These are phyloP conservation scores for Lagenaria siceraria DNA, from an alignment of 306 rosid genomes.

Conservation along the genomic window DNA sequence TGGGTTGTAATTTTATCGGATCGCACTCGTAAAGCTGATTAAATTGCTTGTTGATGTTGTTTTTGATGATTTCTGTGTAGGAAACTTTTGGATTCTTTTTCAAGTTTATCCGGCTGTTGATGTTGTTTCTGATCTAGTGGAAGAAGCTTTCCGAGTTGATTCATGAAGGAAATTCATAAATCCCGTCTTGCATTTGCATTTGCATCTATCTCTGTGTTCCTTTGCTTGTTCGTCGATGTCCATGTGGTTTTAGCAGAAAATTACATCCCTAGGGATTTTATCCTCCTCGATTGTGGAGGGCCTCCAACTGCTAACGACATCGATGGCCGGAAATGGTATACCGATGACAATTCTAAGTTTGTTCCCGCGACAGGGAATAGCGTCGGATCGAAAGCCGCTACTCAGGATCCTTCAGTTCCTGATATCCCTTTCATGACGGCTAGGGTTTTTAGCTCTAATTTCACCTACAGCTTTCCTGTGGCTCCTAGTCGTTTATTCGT, in stretches of 20 bases:
- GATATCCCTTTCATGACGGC: slow-evolving; percentile 59
- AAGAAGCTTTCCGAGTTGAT: not conserved
- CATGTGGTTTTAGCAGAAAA: slow-evolving; percentile 27
- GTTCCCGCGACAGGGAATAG: slow-evolving; percentile 24
- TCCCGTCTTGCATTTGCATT: slow-evolving; percentile 1
- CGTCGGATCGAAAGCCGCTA: slow-evolving; percentile 24
- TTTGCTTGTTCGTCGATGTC: slow-evolving; percentile 23
- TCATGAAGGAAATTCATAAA: slow-evolving; percentile 22
- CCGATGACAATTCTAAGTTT: slow-evolving; percentile 56
- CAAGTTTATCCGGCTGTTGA: not conserved
- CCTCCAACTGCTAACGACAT: slow-evolving; percentile 31
- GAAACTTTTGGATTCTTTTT: not conserved
- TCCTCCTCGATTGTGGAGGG: slow-evolving; percentile 72
- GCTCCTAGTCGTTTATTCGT: slow-evolving; percentile 62
- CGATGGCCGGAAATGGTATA: slow-evolving; percentile 50
- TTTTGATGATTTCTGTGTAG: not conserved
- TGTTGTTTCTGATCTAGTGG: not conserved
- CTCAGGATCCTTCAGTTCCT: slow-evolving; percentile 65
- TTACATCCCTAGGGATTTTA: slow-evolving; percentile 49
- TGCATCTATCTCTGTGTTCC: slow-evolving; percentile 7
- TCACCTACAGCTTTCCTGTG: slow-evolving; percentile 67
- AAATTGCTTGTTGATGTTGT: not conserved
- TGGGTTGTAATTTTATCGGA: not conserved
- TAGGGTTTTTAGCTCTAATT: slow-evolving; percentile 35
- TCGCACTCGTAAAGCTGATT: not conserved